A percentile compares a stretch with the other conserved stretches of the same genome.
These are phyloP conservation scores for Antitrichia curtipendula DNA, from an alignment of 225 moss, liverwort and hornwort genomes.

Conservation along the genomic window DNA sequence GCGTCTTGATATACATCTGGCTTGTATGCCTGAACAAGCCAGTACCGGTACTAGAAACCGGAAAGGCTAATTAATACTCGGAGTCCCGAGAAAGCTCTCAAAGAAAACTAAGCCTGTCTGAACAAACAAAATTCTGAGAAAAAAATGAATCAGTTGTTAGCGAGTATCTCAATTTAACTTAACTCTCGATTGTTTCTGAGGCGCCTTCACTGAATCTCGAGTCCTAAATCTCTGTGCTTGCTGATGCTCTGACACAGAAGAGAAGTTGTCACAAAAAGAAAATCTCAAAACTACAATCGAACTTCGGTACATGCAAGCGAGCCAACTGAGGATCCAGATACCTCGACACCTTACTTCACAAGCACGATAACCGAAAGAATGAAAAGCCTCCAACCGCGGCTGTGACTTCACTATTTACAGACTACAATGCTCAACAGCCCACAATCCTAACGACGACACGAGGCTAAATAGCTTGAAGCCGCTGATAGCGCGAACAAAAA, in stretches of 20 bases:
- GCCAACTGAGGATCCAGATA: background rate
- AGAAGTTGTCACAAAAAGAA: slow-evolving; percentile 5
- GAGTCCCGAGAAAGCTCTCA: background rate
- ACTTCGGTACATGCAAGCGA: background rate
- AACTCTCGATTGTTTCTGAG: background rate
- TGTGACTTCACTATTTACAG: background rate
- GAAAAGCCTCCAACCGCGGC: background rate
- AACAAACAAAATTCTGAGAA: background rate
- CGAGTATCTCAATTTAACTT: background rate
- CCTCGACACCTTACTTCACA: background rate
- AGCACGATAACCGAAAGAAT: background rate
- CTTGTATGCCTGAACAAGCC: background rate
- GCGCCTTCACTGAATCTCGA: background rate
- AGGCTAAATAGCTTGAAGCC: background rate
- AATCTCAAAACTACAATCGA: background rate
- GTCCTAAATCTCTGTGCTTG: background rate
- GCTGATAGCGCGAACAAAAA: background rate
- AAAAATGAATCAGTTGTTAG: background rate
- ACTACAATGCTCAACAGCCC: background rate
- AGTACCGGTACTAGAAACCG: background rate
- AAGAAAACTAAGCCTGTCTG: background rate
- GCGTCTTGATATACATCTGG: background rate
- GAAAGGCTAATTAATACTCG: background rate
- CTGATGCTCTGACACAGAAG: slow-evolving; percentile 19
- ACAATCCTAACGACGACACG: background rate